phyloP scores from a whole-genome alignment of 208 protist species.

The Trypanosoma mega region DNA sequence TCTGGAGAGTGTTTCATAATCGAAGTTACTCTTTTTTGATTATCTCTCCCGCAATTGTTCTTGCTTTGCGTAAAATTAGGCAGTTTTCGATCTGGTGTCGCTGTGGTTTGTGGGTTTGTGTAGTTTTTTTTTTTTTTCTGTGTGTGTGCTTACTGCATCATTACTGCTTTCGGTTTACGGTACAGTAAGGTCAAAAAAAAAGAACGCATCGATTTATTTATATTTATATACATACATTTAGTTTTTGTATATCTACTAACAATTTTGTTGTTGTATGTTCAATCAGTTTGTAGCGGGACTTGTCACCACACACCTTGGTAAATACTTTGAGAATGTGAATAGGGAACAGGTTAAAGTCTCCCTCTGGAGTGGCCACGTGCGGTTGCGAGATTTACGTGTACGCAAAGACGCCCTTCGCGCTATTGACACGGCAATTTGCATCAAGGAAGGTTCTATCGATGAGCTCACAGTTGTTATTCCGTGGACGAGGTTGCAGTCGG shows the following conservation, averaged over 20 bases:
- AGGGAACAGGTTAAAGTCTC: slow-evolving; percentile 84
- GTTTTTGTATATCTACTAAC: slow-evolving; percentile 2
- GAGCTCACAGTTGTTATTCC: slow-evolving; percentile 71
- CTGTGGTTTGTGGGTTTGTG: too few species aligned
- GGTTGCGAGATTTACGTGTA: slow-evolving; percentile 57
- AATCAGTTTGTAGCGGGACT: slow-evolving; percentile 74
- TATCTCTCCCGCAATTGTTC: too few species aligned
- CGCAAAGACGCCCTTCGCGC: slow-evolving; percentile 63
- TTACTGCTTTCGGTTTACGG: background rate
- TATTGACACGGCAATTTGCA: slow-evolving; percentile 57
- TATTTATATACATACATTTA: too few species aligned
- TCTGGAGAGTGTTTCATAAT: too few species aligned
- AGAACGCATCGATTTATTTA: background rate
- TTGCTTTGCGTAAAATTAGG: too few species aligned
- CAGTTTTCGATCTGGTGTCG: too few species aligned
- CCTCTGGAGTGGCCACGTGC: slow-evolving; percentile 74
- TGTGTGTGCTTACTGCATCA: too few species aligned
- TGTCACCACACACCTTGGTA: slow-evolving; percentile 72
- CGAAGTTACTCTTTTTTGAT: too few species aligned
- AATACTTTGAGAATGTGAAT: slow-evolving; percentile 86
- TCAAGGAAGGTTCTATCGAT: slow-evolving; percentile 61
- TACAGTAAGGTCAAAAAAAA: background rate
- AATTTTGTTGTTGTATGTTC: slow-evolving; percentile 49
- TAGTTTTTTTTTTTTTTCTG: too few species aligned
- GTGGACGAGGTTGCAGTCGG: slow-evolving; percentile 70